Conservation (phyloP, 768 basidiomycete genomes). For the Calocera viscosa region DNA sequence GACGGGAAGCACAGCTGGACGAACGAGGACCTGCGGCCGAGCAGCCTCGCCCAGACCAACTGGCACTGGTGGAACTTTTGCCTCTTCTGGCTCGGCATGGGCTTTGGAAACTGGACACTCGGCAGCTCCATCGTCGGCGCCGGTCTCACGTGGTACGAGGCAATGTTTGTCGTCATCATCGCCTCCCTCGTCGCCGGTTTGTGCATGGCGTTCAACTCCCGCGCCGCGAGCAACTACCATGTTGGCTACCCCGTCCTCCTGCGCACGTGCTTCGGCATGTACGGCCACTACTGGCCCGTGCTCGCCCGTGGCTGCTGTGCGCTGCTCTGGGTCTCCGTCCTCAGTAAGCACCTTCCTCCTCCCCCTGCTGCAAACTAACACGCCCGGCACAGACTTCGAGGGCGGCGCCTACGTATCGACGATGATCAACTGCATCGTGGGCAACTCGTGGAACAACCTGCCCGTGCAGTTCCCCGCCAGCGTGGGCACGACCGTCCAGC, state of each 20-base stretch:
- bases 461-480: conserved; percentile 7
- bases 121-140: conserved; percentile 3
- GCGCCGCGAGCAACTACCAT: conserved; percentile 17
- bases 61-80: conserved; percentile 19
- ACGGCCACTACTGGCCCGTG: conserved; percentile 19
- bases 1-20: conserved; percentile 16
- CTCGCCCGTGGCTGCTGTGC: conserved; percentile 17
- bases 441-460: conserved; percentile 10
- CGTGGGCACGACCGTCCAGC: conserved; percentile 9
- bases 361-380: not conserved
- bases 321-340: conserved; percentile 18
- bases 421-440: conserved; percentile 11
- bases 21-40: conserved; percentile 20
- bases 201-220: conserved; percentile 17
- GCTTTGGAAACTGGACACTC: conserved; percentile 12
- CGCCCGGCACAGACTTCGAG: not conserved
- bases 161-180: conserved; percentile 12
- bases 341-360: conserved; percentile 2
- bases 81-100: conserved; percentile 18
- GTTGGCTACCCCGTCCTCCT: conserved; percentile 18
- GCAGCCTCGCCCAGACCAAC: conserved; percentile 16
- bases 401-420: not conserved
- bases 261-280: conserved; percentile 18
- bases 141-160: conserved; percentile 9
- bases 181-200: conserved; percentile 13